phyloP scores from a whole-genome alignment of 73 alveolate genomes.

The Halteria grandinella region DNA sequence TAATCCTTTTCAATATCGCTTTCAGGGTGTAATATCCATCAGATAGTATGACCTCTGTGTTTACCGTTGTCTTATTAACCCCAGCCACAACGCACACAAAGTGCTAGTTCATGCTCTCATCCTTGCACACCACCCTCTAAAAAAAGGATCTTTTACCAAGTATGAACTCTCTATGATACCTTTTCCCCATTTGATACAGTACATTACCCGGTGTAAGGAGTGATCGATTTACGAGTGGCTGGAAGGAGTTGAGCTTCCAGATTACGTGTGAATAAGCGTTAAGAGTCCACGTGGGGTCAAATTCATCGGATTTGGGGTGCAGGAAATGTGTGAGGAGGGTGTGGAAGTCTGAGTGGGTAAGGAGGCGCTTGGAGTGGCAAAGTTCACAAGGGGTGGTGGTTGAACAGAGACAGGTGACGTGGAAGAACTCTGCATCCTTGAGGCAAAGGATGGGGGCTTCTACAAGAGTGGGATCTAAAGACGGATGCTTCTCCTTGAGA shows the following conservation, averaged over 20 bases:
- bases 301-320: constrained; percentile 23
- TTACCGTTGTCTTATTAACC: neutral
- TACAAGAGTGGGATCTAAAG: too few species aligned
- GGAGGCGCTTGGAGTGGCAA: too few species aligned
- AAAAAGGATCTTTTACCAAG: constrained; percentile 24
- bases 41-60: constrained; percentile 6
- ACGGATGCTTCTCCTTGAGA: too few species aligned
- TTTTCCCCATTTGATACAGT: neutral
- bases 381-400: too few species aligned
- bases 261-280: constrained; percentile 16
- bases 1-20: neutral
- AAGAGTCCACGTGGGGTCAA: constrained; percentile 14
- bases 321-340: too few species aligned
- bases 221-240: neutral
- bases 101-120: constrained; percentile 24
- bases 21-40: constrained; percentile 28
- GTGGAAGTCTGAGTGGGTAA: too few species aligned
- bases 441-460: too few species aligned
- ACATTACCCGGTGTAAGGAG: constrained; percentile 12
- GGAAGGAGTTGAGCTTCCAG: constrained; percentile 23
- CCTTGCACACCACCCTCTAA: constrained; percentile 31
- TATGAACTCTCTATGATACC: constrained; percentile 11
- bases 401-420: too few species aligned
- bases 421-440: too few species aligned
- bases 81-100: constrained; percentile 6